Percentiles rank a stretch among this genome's conserved stretches.
Evolutionary conservation across 78 protist species (phyloP).

Genomic region (Dictyostelium capitatum): DNA sequence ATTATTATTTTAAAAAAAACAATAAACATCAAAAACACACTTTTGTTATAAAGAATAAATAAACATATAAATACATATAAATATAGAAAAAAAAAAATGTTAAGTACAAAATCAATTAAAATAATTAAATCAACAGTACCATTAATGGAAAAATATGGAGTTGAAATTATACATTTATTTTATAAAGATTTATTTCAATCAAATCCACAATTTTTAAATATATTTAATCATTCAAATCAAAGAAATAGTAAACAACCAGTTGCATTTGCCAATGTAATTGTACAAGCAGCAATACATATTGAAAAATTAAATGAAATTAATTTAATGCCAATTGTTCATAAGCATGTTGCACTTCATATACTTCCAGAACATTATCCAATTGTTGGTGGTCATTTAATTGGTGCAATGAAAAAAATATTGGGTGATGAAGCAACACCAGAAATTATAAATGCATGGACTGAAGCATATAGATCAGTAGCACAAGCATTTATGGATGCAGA

Average conservation of each 20-base stretch:
- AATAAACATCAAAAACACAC: too few species aligned
- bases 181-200: conserved; percentile 9
- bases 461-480: conserved; percentile 14
- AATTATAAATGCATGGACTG: conserved; percentile 36
- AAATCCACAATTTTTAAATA: conserved; percentile 44
- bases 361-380: conserved; percentile 26
- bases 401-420: conserved; percentile 1
- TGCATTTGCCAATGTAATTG: neutral
- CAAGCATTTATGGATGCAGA: conserved; percentile 27
- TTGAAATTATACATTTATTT: neutral
- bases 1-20: too few species aligned
- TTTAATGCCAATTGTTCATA: conserved; percentile 37
- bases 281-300: conserved; percentile 14
- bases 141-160: conserved; percentile 1
- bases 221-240: conserved; percentile 37
- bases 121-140: conserved; percentile 12
- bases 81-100: neutral
- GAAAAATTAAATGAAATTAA: conserved; percentile 16
- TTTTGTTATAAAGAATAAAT: too few species aligned
- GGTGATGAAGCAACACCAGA: conserved; percentile 30
- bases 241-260: conserved; percentile 1
- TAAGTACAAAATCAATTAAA: neutral
- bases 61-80: too few species aligned
- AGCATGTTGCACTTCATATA: conserved; percentile 19
- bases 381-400: conserved; percentile 25